Base-by-base conservation (phyloP, 2,329 filamentous ascomycete species). In the Colletotrichum sp. region DNA sequence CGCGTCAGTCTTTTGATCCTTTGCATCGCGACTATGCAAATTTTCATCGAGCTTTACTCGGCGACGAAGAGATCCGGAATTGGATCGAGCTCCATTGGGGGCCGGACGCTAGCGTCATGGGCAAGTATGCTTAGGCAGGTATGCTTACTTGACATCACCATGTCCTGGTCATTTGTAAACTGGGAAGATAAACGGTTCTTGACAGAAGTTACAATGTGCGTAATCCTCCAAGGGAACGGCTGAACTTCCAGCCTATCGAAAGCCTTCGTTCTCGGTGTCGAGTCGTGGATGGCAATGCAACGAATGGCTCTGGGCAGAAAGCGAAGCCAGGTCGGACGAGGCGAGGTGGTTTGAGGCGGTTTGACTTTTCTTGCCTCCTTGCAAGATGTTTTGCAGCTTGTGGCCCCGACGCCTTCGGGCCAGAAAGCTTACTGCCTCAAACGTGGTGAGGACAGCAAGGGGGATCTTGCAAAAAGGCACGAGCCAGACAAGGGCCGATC, bases 401-500 rank as follows among this genome's bases (percentile, higher is more conserved):
- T 28, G 57, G 39, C 43, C 64, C 34, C 24, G 24, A 57, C 36
- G 7, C 28, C 30, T 39, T 67, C 30, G 64, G 55, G 39, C 43
- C 26, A 63, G 52, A 67, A 75, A 72, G 72, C 64, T 75, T 75
- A 55, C 61, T 43, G 15, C 39, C 30, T 75, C 68, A 68, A 73
- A 75, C 73, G n/a, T 36, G 73, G 57, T 64, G 39, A 34, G 55
- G 34, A 39, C 21, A 6, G 24, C 69, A 32, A 55, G 36, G n/a
- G 64, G 67, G 61, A 32, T 48, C 43, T 61, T 34, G 43, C 30
- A 39, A 55, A 12, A 32, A 43, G 39, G 69, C 64, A 73, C 73
- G 57, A 75, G 69, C 68, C 69, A 72, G 67, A 52, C 43, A 12
- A 61, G 55, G 18, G 73, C 57, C 64, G 63, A 68, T 67, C 73